phyloP scores from a whole-genome alignment of 2,329 filamentous ascomycete species.

The Exophiala spinifera region DNA sequence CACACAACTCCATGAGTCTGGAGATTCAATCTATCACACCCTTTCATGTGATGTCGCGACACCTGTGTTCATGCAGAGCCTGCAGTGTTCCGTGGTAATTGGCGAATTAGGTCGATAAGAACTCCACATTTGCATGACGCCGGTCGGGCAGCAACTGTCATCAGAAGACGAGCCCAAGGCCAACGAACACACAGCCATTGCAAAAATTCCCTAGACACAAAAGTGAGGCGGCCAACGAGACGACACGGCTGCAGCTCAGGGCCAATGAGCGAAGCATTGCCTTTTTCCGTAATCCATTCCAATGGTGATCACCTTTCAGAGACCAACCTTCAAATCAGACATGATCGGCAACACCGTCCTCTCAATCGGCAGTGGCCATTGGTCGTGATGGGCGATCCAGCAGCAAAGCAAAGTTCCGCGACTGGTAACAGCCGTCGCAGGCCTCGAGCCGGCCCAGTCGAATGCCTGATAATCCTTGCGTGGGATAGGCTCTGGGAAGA shows the following conservation, averaged over 20 bases:
- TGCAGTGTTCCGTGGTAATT: not conserved
- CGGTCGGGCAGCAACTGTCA: slow-evolving; percentile 17
- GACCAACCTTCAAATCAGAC: slow-evolving; percentile 8
- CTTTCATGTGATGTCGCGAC: not conserved
- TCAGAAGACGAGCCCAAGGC: slow-evolving; percentile 7
- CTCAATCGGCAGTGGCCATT: not conserved
- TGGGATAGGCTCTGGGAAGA: not conserved
- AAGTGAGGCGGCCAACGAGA: slow-evolving; percentile 21
- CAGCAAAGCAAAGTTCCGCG: not conserved
- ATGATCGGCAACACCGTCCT: slow-evolving; percentile 2
- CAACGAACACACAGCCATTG: not conserved
- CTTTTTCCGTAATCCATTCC: too few relatives aligned
- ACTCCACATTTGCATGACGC: not conserved
- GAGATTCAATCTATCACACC: not conserved
- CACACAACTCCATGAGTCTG: not conserved
- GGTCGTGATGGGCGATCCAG: not conserved
- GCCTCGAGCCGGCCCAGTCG: slow-evolving; percentile 11
- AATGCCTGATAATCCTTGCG: not conserved
- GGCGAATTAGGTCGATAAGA: not conserved
- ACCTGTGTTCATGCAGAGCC: too few relatives aligned
- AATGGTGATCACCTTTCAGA: not conserved
- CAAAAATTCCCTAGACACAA: not conserved
- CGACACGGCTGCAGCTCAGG: not conserved
- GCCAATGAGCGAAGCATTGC: slow-evolving; percentile 8
- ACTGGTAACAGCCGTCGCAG: not conserved